phyloP scores from a whole-genome alignment of 1,284 basidiomycete genomes.

The Tetrapyrgos nigripes region DNA sequence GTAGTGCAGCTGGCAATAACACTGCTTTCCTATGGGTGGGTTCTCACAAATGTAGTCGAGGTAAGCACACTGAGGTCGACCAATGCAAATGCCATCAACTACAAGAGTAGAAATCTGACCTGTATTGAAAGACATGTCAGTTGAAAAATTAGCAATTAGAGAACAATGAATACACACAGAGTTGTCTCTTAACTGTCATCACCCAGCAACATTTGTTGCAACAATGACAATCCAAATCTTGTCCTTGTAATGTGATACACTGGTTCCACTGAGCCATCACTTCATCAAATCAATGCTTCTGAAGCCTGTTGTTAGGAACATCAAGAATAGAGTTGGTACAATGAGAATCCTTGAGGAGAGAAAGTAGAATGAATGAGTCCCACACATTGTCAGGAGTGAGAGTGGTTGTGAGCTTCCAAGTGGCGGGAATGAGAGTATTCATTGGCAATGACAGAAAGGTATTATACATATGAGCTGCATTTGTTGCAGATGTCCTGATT shows the following conservation, averaged over 20 bases:
- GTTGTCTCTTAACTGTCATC: background rate
- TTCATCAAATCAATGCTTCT: background rate
- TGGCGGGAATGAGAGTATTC: background rate
- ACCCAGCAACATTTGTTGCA: constrained; percentile 1
- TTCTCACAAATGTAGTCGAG: constrained; percentile 21
- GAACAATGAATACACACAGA: background rate
- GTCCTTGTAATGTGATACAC: background rate
- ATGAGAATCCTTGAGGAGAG: background rate
- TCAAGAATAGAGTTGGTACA: background rate
- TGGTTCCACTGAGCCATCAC: background rate
- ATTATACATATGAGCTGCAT: constrained; percentile 3
- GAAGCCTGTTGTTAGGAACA: constrained; percentile 1
- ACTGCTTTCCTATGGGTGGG: constrained; percentile 19
- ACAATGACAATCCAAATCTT: background rate
- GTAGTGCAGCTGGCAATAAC: constrained; percentile 26
- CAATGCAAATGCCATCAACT: constrained; percentile 36
- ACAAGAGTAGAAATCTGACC: constrained; percentile 24
- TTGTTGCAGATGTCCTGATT: constrained; percentile 1
- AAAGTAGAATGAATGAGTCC: background rate
- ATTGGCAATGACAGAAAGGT: background rate
- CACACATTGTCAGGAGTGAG: constrained; percentile 31
- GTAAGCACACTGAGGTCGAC: constrained; percentile 36
- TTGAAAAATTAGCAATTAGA: too few species aligned
- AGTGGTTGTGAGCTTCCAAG: background rate
- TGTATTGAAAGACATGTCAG: background rate